phyloP scores from a whole-genome alignment of 352 stramenopile species.

The Globisporangium sylvaticum region DNA sequence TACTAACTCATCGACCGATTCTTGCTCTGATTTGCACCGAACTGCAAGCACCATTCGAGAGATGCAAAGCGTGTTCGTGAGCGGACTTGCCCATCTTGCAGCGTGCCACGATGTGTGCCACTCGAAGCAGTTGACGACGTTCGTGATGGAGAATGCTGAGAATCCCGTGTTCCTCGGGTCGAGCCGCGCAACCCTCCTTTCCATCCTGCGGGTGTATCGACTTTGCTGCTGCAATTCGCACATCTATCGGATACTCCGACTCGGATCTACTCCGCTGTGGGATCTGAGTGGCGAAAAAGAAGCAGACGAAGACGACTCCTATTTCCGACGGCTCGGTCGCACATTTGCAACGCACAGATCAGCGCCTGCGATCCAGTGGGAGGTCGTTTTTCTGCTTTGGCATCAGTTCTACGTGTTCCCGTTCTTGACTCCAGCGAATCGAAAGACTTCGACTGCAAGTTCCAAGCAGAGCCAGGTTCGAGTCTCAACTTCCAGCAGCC shows the following conservation, averaged over 20 bases:
- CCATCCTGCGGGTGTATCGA: constrained; percentile 18
- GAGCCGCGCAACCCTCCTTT: not conserved
- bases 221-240: constrained; percentile 19
- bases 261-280: constrained; percentile 20
- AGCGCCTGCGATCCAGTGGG: constrained; percentile 1
- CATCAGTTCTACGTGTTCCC: constrained; percentile 3
- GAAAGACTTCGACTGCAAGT: not conserved
- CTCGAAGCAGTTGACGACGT: not conserved
- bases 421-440: not conserved
- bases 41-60: not conserved
- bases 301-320: constrained; percentile 11
- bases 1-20: not conserved
- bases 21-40: not conserved
- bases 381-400: constrained; percentile 2
- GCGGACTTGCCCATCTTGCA: not conserved
- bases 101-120: not conserved
- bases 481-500: not conserved
- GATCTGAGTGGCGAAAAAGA: not conserved
- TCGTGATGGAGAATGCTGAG: not conserved
- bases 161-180: not conserved
- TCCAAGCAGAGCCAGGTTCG: not conserved
- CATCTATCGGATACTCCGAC: constrained; percentile 21
- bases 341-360: constrained; percentile 2
- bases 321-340: constrained; percentile 1
- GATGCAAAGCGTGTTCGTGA: not conserved